Conservation (phyloP, 2,329 filamentous ascomycete species). For the Fusarium sp. region DNA sequence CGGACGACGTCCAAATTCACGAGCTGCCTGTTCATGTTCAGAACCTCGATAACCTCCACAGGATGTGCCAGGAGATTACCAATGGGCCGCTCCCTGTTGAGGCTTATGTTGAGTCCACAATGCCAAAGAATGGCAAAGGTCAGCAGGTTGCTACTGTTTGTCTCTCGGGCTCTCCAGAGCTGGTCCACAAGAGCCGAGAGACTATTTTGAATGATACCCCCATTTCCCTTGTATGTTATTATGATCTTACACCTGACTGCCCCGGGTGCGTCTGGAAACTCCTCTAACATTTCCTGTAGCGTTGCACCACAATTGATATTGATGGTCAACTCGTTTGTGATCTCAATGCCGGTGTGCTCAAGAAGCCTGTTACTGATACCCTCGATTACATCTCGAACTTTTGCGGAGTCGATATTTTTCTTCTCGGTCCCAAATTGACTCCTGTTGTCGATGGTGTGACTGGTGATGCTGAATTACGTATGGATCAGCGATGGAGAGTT, state of each 20-base stretch:
- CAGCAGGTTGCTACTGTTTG: constrained; percentile 86
- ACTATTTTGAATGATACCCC: constrained; percentile 92
- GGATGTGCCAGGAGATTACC: constrained; percentile 84
- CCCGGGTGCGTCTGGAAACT: not conserved
- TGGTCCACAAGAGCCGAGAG: constrained; percentile 89
- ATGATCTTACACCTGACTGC: not conserved
- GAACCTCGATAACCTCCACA: constrained; percentile 83
- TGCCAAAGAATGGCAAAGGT: constrained; percentile 76
- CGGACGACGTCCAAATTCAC: constrained; percentile 85
- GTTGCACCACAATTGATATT: constrained; percentile 92
- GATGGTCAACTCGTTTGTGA: constrained; percentile 92
- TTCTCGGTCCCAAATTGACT: constrained; percentile 88
- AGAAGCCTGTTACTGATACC: constrained; percentile 81
- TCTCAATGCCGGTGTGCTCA: constrained; percentile 71
- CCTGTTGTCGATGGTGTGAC: constrained; percentile 80
- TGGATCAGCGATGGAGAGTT: constrained; percentile 90
- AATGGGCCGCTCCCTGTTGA: constrained; percentile 77
- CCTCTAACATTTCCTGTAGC: constrained; percentile 62
- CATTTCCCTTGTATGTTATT: constrained; percentile 82
- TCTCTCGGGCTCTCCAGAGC: constrained; percentile 86
- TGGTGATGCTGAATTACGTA: constrained; percentile 83
- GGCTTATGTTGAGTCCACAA: constrained; percentile 84
- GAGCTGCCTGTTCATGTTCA: constrained; percentile 91
- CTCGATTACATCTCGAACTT: constrained; percentile 88
- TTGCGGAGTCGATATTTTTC: constrained; percentile 96